These are phyloP conservation scores for Phytophthora syringae DNA, from an alignment of 352 stramenopile species.

Conservation along the genomic window DNA sequence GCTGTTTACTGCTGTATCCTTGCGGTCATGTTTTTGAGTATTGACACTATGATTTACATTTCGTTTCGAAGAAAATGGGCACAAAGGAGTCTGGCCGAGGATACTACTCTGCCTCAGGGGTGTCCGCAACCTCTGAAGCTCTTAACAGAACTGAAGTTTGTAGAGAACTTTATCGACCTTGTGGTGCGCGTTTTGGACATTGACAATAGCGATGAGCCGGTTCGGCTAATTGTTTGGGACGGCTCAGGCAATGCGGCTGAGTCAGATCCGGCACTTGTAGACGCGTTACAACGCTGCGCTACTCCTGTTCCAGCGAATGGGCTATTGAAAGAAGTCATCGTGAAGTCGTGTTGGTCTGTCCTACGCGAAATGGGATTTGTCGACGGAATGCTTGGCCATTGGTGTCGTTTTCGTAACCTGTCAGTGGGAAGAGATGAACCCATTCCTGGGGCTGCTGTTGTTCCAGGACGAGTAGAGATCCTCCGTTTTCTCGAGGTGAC, in stretches of 20 bases:
- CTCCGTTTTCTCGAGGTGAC: constrained; percentile 78
- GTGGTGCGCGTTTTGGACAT: constrained; percentile 65
- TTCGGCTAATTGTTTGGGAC: constrained; percentile 72
- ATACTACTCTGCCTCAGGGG: constrained; percentile 57
- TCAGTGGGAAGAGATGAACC: constrained; percentile 48
- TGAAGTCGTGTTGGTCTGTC: constrained; percentile 73
- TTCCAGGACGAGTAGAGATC: constrained; percentile 14
- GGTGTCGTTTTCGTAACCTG: constrained; percentile 82
- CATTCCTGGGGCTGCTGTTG: constrained; percentile 12
- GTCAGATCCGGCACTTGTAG: constrained; percentile 18
- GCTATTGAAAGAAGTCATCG: constrained; percentile 64
- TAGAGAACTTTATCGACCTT: constrained; percentile 65
- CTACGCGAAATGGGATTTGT: constrained; percentile 64
- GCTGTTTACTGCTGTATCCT: not conserved
- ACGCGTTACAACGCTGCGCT: constrained; percentile 24
- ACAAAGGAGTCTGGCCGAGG: constrained; percentile 37
- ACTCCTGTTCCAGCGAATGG: constrained; percentile 40
- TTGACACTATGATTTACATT: not conserved
- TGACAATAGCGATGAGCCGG: constrained; percentile 32
- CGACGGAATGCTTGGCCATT: constrained; percentile 42
- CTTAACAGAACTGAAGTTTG: constrained; percentile 50
- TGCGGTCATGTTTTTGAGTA: not conserved
- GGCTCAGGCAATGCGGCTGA: constrained; percentile 49
- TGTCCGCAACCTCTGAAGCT: constrained; percentile 50
- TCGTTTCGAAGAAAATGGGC: constrained; percentile 52